Evolutionary conservation across 2,329 filamentous ascomycete species (phyloP), one percentile per base, ranked within the genome.

Genomic region (Colletotrichum liriopes): DNA sequence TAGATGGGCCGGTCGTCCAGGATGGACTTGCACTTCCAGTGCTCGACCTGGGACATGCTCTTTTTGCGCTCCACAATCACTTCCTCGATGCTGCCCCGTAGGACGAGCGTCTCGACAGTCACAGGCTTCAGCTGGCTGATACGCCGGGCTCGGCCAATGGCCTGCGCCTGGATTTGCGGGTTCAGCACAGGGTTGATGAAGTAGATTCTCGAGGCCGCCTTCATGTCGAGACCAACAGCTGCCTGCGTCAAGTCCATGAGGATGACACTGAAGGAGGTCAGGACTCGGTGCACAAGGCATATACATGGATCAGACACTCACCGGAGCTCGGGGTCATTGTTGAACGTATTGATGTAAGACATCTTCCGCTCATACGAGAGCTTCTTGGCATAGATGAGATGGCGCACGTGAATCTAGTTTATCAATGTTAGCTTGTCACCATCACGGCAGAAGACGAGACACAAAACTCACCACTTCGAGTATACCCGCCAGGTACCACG

Each of bases 171-270:
- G 0, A 97, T 88, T 74, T 93, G 90, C 0, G 94, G 94, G 64
- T 95, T 93, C 79, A 96, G 92, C 16, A 97, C 94, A 0, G 96
- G 95, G 74, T 93, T 96, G 67, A 97, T 88, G 74, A 98, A 98
- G 81, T 95, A 97, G 12, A 98, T 92, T 2, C 96, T 87, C 5
- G 93, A 96, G 1, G 95, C 95, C 14, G 90, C 91, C 63, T 91
- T 92, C 80, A 98, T 91, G 78, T 98, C 95, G 0, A 98, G 86
- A 0, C 96, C 96, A 73, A 95, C 94, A 0, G 95, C 94, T 39
- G 95, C 95, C 78, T 96, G 94, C 1, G 90, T 90, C n/a, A 98
- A 89, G 78, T 98, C 95, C 93, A 98, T 98, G 1, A 98, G 86
- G 2, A 98, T 84, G 0, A 98, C 94, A 7, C 94, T 85, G 55